These are phyloP conservation scores for Solanum hybrid DNA, from an alignment of 305 asterid species.

Conservation along the genomic window DNA sequence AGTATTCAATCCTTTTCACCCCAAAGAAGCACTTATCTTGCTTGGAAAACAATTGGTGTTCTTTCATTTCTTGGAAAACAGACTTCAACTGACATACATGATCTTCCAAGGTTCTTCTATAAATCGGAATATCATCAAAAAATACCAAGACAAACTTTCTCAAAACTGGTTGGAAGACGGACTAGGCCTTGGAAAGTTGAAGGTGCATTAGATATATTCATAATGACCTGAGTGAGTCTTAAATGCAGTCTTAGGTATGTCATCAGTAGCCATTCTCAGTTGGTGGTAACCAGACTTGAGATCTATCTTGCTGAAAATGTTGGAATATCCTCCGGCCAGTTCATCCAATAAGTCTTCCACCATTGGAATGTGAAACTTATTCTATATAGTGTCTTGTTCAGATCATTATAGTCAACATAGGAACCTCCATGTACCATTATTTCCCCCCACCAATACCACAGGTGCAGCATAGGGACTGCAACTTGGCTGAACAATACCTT, in stretches of 20 bases:
- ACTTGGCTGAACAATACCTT: not conserved
- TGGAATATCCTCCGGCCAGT: not conserved
- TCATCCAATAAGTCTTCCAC: not conserved
- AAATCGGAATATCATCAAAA: not conserved
- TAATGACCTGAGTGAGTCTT: not conserved
- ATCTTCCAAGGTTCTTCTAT: not conserved
- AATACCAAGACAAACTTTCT: not conserved
- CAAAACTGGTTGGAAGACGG: not conserved
- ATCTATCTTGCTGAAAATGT: not conserved
- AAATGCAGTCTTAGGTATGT: not conserved
- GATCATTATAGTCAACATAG: not conserved
- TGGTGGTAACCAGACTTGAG: not conserved
- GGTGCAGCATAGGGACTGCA: not conserved
- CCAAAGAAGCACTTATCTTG: not conserved
- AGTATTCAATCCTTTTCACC: not conserved
- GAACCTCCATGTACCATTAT: not conserved
- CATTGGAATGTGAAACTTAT: not conserved
- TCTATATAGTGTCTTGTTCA: not conserved
- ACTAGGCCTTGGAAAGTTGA: not conserved
- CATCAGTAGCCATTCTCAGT: not conserved
- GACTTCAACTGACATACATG: not conserved
- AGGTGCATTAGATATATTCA: not conserved
- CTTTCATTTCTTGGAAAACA: not conserved
- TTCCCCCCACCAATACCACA: not conserved
- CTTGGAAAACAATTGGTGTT: not conserved